phyloP scores from a whole-genome alignment of 768 basidiomycete species.

The Pleurotus eryngii region DNA sequence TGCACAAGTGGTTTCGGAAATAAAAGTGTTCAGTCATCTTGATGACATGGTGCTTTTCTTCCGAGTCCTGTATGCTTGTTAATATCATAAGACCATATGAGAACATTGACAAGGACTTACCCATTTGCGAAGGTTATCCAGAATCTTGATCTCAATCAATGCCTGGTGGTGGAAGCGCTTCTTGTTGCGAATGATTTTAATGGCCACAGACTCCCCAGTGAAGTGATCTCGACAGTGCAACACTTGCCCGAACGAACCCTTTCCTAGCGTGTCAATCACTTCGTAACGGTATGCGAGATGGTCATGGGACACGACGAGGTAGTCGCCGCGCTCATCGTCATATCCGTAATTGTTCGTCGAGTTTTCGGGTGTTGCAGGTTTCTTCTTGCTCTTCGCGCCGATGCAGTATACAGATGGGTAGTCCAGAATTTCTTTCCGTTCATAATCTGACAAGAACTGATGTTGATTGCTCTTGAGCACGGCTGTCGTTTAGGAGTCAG shows the following conservation, averaged over 20 bases:
- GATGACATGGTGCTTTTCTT: constrained; percentile 96
- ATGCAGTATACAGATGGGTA: constrained; percentile 80
- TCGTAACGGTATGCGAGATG: constrained; percentile 98
- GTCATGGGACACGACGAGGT: constrained; percentile 84
- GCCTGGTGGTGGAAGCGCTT: constrained; percentile 99
- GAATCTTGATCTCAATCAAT: constrained; percentile 97
- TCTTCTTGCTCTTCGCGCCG: constrained; percentile 81
- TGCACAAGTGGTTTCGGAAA: constrained; percentile 96
- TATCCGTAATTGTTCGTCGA: constrained; percentile 89
- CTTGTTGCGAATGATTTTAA: constrained; percentile 99
- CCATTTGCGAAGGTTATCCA: constrained; percentile 97
- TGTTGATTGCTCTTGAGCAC: constrained; percentile 64
- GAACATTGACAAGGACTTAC: constrained; percentile 41
- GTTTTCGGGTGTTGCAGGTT: constrained; percentile 68
- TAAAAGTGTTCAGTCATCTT: constrained; percentile 99
- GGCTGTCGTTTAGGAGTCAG: constrained; percentile 35
- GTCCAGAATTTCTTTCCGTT: constrained; percentile 88
- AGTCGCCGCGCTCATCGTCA: constrained; percentile 98
- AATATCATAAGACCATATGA: background rate
- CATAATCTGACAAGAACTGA: constrained; percentile 79
- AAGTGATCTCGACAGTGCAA: constrained; percentile 92
- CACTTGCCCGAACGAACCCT: constrained; percentile 98
- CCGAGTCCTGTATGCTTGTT: constrained; percentile 65
- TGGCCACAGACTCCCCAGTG: constrained; percentile 93
- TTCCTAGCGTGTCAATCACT: constrained; percentile 86